These are phyloP conservation scores for Sporothrix brasiliensis DNA, from an alignment of 2,329 filamentous ascomycete genomes.

Conservation along the genomic window DNA sequence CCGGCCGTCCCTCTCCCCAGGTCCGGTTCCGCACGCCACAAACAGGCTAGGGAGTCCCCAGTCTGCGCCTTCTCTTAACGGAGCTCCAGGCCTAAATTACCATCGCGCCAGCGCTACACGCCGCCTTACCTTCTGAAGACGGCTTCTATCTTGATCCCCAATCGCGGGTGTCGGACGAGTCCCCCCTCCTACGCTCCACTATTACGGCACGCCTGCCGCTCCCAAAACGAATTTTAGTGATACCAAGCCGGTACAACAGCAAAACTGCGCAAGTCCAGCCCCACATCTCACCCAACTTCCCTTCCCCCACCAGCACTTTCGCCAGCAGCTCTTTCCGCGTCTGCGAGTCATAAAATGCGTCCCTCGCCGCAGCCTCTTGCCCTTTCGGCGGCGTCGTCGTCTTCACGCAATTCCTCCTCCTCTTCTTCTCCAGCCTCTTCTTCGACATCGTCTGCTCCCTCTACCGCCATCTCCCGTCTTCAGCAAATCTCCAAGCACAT, in stretches of 20 bases:
- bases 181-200: slow-evolving; percentile 16
- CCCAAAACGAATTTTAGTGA: not conserved
- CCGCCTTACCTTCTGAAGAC: not conserved
- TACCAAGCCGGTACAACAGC: not conserved
- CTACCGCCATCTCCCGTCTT: slow-evolving; percentile 50
- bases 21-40: slow-evolving; percentile 22
- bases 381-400: slow-evolving; percentile 25
- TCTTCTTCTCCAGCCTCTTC: not conserved
- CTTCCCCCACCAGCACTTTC: slow-evolving; percentile 30
- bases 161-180: not conserved
- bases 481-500: slow-evolving; percentile 71
- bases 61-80: slow-evolving; percentile 22
- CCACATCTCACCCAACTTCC: slow-evolving; percentile 32
- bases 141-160: not conserved
- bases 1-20: slow-evolving; percentile 22
- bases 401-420: slow-evolving; percentile 22
- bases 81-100: not conserved
- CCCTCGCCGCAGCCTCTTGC: slow-evolving; percentile 21
- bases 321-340: slow-evolving; percentile 27
- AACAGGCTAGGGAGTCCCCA: not conserved
- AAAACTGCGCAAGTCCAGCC: slow-evolving; percentile 31
- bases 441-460: slow-evolving; percentile 12
- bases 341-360: slow-evolving; percentile 23
- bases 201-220: slow-evolving; percentile 22
- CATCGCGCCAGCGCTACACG: not conserved